A percentile compares a stretch with the other conserved stretches of the same genome.
Conservation (phyloP, 2,329 filamentous ascomycete species). For the Stromatinia cepivora region DNA sequence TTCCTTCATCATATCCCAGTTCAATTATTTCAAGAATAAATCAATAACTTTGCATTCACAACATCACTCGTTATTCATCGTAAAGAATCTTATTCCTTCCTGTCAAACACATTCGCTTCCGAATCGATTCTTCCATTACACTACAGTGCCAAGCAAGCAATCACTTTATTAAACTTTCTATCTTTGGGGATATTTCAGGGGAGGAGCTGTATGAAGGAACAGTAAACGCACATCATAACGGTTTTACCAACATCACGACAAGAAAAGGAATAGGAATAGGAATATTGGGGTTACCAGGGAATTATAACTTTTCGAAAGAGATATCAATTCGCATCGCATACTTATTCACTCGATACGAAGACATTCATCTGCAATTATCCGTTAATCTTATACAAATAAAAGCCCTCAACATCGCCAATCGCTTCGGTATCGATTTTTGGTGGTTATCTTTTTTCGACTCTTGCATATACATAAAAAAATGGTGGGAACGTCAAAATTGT, state of each 20-base stretch:
- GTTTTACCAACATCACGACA: neutral
- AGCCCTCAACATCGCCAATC: constrained; percentile 19
- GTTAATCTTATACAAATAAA: neutral
- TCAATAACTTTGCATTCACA: neutral
- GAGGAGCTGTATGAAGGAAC: neutral
- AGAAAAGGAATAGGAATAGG: constrained; percentile 2
- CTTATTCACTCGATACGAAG: neutral
- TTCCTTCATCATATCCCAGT: neutral
- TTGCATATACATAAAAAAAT: constrained; percentile 33
- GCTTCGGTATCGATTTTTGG: constrained; percentile 15
- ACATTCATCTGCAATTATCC: neutral
- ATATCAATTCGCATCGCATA: neutral
- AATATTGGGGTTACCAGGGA: neutral
- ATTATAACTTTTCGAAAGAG: neutral
- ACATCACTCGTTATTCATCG: constrained; percentile 14
- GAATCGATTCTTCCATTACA: constrained; percentile 1
- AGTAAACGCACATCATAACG: neutral
- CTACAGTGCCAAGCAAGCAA: neutral
- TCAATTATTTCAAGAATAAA: neutral
- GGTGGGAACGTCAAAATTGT: constrained; percentile 36
- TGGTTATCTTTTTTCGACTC: neutral
- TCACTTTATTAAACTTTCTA: neutral
- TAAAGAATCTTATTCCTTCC: neutral
- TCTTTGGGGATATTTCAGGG: neutral
- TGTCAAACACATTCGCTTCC: neutral